Percentiles rank a stretch among this genome's conserved stretches.
Evolutionary conservation across 495 filamentous ascomycete genomes (phyloP).

Genomic region (Elasticomyces elasticus): DNA sequence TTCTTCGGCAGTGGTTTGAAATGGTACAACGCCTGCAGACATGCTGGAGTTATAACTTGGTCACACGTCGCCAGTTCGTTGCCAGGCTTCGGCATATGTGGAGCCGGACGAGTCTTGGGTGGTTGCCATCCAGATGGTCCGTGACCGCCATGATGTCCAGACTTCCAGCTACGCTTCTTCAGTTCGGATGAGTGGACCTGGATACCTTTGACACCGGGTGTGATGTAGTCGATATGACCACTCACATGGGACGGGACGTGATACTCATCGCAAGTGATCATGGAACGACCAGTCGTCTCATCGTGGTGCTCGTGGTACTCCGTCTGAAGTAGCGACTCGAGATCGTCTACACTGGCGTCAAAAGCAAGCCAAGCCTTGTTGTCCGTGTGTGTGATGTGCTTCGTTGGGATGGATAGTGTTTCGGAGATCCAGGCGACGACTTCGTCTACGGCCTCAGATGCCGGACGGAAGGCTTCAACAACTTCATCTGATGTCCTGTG

Average conservation of each 20-base stretch:
- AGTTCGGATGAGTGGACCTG: conserved; percentile 5
- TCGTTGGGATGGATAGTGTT: neutral
- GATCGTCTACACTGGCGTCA: conserved; percentile 13
- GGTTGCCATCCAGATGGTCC: conserved; percentile 2
- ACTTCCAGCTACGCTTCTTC: conserved; percentile 1
- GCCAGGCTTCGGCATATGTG: neutral
- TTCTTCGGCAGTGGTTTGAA: conserved; percentile 11
- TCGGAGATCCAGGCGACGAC: conserved; percentile 12
- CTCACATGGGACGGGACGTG: conserved; percentile 18
- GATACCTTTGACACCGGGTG: conserved; percentile 18
- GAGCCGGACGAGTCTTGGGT: neutral
- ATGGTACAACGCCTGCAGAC: conserved; percentile 19
- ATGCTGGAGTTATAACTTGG: conserved; percentile 16
- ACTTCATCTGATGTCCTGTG: conserved; percentile 5
- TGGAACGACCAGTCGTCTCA: conserved; percentile 1
- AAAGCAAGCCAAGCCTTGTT: conserved; percentile 24
- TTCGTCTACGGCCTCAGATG: neutral
- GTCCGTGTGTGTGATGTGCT: conserved; percentile 15
- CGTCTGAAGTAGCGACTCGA: conserved; percentile 13
- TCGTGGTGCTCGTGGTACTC: conserved; percentile 20
- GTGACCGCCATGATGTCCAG: neutral
- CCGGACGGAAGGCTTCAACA: conserved; percentile 6
- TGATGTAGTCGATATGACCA: conserved; percentile 23
- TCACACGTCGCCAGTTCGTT: conserved; percentile 14
- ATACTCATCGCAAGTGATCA: conserved; percentile 17